phyloP scores from a whole-genome alignment of 768 basidiomycete genomes.

The Auricularia heimuer region DNA sequence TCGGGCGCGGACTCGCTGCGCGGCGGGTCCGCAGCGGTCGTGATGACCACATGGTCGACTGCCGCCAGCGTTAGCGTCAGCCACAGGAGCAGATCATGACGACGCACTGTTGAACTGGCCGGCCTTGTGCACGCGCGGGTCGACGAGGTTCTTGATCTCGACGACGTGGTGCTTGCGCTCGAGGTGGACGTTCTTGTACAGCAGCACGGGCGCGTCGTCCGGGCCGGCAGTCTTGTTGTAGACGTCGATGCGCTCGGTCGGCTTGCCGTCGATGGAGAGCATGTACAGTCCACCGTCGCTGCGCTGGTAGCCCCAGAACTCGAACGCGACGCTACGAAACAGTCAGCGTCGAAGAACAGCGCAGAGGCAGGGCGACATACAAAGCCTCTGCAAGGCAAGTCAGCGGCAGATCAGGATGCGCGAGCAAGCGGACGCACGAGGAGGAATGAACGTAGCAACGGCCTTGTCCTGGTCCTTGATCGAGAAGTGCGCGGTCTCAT shows the following conservation, averaged over 20 bases:
- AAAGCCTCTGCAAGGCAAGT: not conserved
- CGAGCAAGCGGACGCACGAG: not conserved
- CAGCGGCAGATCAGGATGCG: not conserved
- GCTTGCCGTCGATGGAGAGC: constrained; percentile 4
- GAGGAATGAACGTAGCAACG: not conserved
- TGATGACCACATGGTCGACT: constrained; percentile 1
- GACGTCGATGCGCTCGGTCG: not conserved
- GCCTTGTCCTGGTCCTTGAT: not conserved
- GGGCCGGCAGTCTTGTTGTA: constrained; percentile 1
- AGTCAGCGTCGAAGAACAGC: not conserved
- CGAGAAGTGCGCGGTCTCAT: not conserved
- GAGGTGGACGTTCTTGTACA: constrained; percentile 1
- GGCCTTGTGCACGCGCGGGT: not conserved
- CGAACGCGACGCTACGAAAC: not conserved
- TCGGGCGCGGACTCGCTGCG: not conserved
- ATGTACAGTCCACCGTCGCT: constrained; percentile 4
- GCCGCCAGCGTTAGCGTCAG: not conserved
- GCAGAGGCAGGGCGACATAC: not conserved
- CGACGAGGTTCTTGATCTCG: constrained; percentile 1
- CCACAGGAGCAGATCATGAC: not conserved
- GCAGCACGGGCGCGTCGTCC: constrained; percentile 2
- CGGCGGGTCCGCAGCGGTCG: not conserved
- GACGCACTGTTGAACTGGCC: constrained; percentile 2
- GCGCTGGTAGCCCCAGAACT: constrained; percentile 9
- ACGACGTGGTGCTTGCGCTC: not conserved